Base-by-base conservation (phyloP, 1,139 yeast genomes). In the Zygosaccharomyces sapae region DNA sequence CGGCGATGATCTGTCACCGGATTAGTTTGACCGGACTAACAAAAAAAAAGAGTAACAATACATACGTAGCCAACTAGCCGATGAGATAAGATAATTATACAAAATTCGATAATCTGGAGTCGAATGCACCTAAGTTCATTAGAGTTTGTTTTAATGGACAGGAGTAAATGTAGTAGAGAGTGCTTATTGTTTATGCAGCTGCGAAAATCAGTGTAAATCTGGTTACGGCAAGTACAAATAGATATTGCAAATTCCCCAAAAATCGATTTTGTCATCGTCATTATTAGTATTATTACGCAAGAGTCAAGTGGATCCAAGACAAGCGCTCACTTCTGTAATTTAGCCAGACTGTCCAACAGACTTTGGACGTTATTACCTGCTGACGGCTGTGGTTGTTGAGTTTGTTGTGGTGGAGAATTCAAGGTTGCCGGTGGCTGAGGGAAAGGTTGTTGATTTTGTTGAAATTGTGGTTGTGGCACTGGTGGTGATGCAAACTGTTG, bases 341-440 rank as follows among this genome's bases (percentile, higher is more conserved):
- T 65, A 12, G 69, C 68, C 46, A 69, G 54, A 43, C 69, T 63
- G 41, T 68, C 70, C 50, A 69, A 53, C 43, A 69, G 55, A 45
- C 67, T 62, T 53, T 68, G 70, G 20, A 69, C 70, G 43, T 62
- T 66, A 46, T 58, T 60, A 22, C 62, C 59, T 30, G 62, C 57
- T 33, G 59, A 48, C 33, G 50, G 51, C 18, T 51, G 51, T 19
- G 50, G 55, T 18, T 52, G 57, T 38, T 41, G 57, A 27, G 46
- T 55, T 30, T 47, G 59, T 30, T 48, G 55, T 8, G 45, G 49
- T 24, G 55, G 47, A n/a, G 47, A 44, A 38, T 42, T 45, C 43
- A 46, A 38, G 38, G 25, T 43, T n/a, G 46, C 22, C 16, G 50
- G 54, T n/a, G 47, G 49, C 8, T 46, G 12, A 29, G 25, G 25